These are phyloP conservation scores for Polytolypa hystricis DNA, from an alignment of 2,329 filamentous ascomycete genomes.

Conservation along the genomic window DNA sequence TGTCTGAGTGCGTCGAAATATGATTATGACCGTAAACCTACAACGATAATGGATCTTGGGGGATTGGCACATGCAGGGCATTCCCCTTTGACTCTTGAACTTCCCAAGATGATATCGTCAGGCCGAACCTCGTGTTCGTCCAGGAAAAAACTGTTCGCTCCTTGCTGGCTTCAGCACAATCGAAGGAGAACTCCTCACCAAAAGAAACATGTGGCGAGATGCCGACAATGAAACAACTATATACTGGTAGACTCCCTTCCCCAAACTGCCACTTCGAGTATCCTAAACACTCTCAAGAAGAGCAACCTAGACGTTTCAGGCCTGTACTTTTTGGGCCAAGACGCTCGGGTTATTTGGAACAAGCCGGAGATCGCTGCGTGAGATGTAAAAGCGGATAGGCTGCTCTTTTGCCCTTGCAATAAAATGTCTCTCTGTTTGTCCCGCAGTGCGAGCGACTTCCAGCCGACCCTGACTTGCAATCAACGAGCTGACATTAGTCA, in stretches of 20 bases:
- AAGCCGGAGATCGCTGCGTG: background rate
- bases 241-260: background rate
- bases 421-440: background rate
- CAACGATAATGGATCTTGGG: background rate
- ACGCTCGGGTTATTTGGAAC: conserved; percentile 1
- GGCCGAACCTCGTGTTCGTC: too few species aligned
- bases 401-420: background rate
- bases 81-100: background rate
- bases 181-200: too few species aligned
- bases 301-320: too few species aligned
- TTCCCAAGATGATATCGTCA: background rate
- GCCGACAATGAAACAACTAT: too few species aligned
- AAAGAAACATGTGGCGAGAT: too few species aligned
- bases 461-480: too few species aligned
- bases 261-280: background rate
- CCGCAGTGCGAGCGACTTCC: background rate
- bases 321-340: background rate
- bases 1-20: background rate
- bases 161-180: too few species aligned
- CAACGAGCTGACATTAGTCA: too few species aligned
- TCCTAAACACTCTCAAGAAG: too few species aligned
- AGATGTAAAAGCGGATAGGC: background rate
- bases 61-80: background rate
- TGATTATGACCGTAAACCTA: background rate
- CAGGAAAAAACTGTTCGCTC: too few species aligned